A percentile compares a stretch with the other conserved stretches of the same genome.
Evolutionary conservation across 2,329 filamentous ascomycete species (phyloP).

Genomic region (Penicillium griseofulvum): DNA sequence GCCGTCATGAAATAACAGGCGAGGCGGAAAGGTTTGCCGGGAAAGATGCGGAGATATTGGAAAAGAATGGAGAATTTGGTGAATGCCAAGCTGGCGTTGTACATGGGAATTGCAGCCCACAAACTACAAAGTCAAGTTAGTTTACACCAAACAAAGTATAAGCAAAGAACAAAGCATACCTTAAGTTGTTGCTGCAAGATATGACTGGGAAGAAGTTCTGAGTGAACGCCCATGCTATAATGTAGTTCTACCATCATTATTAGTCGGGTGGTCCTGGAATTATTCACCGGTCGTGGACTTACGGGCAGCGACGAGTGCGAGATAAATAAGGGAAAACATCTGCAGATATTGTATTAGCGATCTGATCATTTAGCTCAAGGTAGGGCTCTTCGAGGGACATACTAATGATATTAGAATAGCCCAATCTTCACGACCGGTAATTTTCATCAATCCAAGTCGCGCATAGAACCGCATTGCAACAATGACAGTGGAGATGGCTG

Average conservation of each 20-base stretch:
- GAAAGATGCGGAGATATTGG: conserved; percentile 49
- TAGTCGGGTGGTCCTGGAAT: conserved; percentile 2
- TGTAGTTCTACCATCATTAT: conserved; percentile 24
- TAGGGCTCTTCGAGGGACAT: background rate
- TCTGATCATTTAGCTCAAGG: background rate
- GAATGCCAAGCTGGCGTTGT: conserved; percentile 34
- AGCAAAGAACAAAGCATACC: conserved; percentile 12
- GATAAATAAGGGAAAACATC: conserved; percentile 28
- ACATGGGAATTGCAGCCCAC: conserved; percentile 34
- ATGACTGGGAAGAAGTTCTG: conserved; percentile 13
- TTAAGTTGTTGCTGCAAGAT: conserved; percentile 26
- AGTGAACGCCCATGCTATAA: conserved; percentile 28
- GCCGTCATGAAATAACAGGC: conserved; percentile 37
- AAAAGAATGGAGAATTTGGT: conserved; percentile 48
- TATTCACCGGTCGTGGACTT: too few relatives aligned
- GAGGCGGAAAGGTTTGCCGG: conserved; percentile 28
- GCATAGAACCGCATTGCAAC: conserved; percentile 33
- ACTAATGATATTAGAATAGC: conserved; percentile 30
- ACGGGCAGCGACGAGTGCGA: conserved; percentile 30
- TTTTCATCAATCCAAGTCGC: conserved; percentile 29
- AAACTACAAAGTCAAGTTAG: conserved; percentile 17
- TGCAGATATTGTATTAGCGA: conserved; percentile 1
- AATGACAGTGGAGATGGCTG: conserved; percentile 21
- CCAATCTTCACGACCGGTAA: conserved; percentile 36
- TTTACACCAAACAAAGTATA: background rate